Base-by-base conservation (phyloP, 2,329 filamentous ascomycete genomes). In the Aspergillus tanneri region DNA sequence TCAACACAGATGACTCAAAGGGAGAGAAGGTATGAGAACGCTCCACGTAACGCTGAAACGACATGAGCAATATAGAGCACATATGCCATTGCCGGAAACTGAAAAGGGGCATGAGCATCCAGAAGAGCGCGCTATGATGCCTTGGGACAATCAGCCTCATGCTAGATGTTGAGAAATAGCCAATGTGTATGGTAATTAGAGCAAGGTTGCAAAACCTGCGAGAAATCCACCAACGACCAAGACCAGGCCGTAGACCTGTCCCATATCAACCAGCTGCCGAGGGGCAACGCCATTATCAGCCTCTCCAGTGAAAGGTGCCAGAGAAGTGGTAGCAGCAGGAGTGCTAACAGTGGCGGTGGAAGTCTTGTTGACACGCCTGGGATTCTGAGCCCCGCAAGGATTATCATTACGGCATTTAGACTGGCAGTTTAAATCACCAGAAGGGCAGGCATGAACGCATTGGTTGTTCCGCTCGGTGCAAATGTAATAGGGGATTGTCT, bases 401-500 rank as follows among this genome's bases (percentile, higher is more conserved):
- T 84, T 72, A 38, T 81, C 61, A 18, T 70, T 58, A 22, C 77
- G 74, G 67, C 82, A 85, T 27, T 66, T 58, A 45, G 68, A 64
- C 34, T 76, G 71, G 65, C 82, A 85, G 34, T 60, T 58, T 47
- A 74, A 75, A 60, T 80, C 57, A 14, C 63, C 58, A 24, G 64
- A 68, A 60, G 49, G 47, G 54, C 82, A 85, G 56, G 67, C 69
- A 10, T 53, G 58, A 19, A 82, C 79, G 57, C 80, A 83, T 54
- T 82, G 71, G 60, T 73, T 79, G 64, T 78, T 79, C 67, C 71
- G 73, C 54, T 81, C 73, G 8, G 75, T 77, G 71, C 82, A 85
- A 65, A 80, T 73, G 68, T 74, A 84, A 72, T 79, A 85, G 14
- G 82, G 81, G 43, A 85, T 73, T 11, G 82, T 85, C 58, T 81